phyloP scores from a whole-genome alignment of 169 alveolate genomes.

The Plasmodium berghei region DNA sequence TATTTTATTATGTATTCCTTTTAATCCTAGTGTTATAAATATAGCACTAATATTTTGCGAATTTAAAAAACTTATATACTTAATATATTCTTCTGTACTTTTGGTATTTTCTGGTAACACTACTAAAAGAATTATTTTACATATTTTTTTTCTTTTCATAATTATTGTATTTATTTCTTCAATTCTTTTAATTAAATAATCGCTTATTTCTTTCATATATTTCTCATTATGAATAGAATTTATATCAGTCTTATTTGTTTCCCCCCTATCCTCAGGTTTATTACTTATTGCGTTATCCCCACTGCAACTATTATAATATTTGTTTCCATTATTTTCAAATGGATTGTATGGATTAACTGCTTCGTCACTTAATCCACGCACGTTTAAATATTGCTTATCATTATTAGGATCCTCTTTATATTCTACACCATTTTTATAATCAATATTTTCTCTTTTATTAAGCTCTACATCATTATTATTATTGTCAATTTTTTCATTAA shows the following conservation, averaged over 20 bases:
- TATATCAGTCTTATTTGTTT: not conserved
- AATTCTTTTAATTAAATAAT: conserved; percentile 22
- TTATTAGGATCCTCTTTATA: not conserved
- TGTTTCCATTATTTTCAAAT: not conserved
- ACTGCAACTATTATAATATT: not conserved
- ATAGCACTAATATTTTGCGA: conserved; percentile 66
- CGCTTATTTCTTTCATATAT: conserved; percentile 42
- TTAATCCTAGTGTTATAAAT: conserved; percentile 65
- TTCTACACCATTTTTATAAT: not conserved
- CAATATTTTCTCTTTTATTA: not conserved
- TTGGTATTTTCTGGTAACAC: conserved; percentile 63
- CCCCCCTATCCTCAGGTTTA: not conserved
- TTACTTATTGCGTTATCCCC: not conserved
- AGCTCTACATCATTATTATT: not conserved
- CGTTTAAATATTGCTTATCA: not conserved
- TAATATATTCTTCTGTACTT: conserved; percentile 56
- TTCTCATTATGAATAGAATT: conserved; percentile 12
- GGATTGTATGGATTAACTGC: not conserved
- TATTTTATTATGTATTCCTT: conserved; percentile 67
- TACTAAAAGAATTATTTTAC: conserved; percentile 63
- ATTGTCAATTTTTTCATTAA: conserved; percentile 7
- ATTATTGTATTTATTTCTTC: conserved; percentile 68
- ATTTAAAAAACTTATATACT: conserved; percentile 48
- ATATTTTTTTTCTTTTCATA: conserved; percentile 46
- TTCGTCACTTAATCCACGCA: not conserved